These are phyloP conservation scores for Colletotrichum cordylinicola DNA, from an alignment of 2,329 filamentous ascomycete species.

Conservation along the genomic window DNA sequence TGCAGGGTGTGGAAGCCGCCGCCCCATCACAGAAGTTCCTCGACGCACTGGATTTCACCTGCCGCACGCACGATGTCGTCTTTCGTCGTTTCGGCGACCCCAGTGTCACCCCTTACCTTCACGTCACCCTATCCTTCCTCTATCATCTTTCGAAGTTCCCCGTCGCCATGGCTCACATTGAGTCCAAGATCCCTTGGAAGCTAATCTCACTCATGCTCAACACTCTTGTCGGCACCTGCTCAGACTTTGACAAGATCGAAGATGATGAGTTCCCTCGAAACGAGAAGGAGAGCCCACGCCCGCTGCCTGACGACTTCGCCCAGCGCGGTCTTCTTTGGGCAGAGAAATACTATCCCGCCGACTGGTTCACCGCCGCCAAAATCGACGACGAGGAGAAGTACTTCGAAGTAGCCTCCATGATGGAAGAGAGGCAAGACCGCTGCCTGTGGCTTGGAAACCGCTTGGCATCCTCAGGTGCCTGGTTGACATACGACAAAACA, in stretches of 20 bases:
- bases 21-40: slow-evolving; percentile 42
- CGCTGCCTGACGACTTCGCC: slow-evolving; percentile 73
- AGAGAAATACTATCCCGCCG: slow-evolving; percentile 60
- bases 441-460: slow-evolving; percentile 63
- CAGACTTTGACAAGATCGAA: slow-evolving; percentile 21
- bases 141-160: slow-evolving; percentile 46
- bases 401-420: slow-evolving; percentile 66
- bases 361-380: slow-evolving; percentile 63
- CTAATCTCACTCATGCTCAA: slow-evolving; percentile 47
- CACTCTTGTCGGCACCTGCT: slow-evolving; percentile 29
- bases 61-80: not conserved
- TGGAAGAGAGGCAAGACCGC: slow-evolving; percentile 60
- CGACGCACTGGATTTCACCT: slow-evolving; percentile 60
- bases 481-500: slow-evolving; percentile 49
- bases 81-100: not conserved
- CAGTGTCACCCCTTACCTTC: slow-evolving; percentile 54
- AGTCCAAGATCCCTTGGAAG: slow-evolving; percentile 58
- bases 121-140: slow-evolving; percentile 67
- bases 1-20: not conserved
- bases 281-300: slow-evolving; percentile 50
- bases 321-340: slow-evolving; percentile 69
- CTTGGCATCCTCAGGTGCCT: slow-evolving; percentile 47
- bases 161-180: slow-evolving; percentile 48
- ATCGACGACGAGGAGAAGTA: slow-evolving; percentile 73
- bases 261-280: slow-evolving; percentile 52